These are phyloP conservation scores for Inga laurina DNA, from an alignment of 306 rosid genomes.

Conservation along the genomic window DNA sequence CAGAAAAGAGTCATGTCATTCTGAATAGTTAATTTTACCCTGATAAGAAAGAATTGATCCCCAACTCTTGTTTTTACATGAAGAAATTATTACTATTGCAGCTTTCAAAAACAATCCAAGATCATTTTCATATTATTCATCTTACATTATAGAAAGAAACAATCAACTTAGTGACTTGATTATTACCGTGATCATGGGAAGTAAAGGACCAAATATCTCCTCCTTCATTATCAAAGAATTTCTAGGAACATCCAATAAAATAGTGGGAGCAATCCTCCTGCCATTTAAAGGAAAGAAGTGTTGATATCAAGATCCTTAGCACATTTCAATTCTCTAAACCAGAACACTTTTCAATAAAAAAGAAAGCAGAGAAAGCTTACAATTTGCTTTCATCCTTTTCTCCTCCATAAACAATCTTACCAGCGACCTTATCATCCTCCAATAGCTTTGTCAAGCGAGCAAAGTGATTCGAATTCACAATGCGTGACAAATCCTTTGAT, in stretches of 20 bases:
- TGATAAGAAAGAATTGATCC: too few species aligned
- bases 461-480: conserved; percentile 84
- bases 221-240: conserved; percentile 84
- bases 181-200: conserved; percentile 88
- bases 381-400: conserved; percentile 70
- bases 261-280: conserved; percentile 91
- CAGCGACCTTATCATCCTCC: conserved; percentile 89
- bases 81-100: too few species aligned
- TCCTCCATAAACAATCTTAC: conserved; percentile 88
- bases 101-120: too few species aligned
- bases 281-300: conserved; percentile 27
- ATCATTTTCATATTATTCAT: conserved; percentile 7
- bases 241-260: conserved; percentile 80
- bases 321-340: conserved; percentile 18
- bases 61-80: too few species aligned
- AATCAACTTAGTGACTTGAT: conserved; percentile 9
- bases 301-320: conserved; percentile 19
- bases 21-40: too few species aligned
- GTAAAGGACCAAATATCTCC: conserved; percentile 96
- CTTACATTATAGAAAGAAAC: neutral
- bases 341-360: conserved; percentile 11
- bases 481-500: conserved; percentile 89
- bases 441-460: conserved; percentile 79
- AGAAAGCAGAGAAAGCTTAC: conserved; percentile 55
- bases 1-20: too few species aligned